Evolutionary conservation across 306 rosid genomes (phyloP), one percentile per base, ranked within the genome.

Genomic region (Cucumis cinereus): DNA sequence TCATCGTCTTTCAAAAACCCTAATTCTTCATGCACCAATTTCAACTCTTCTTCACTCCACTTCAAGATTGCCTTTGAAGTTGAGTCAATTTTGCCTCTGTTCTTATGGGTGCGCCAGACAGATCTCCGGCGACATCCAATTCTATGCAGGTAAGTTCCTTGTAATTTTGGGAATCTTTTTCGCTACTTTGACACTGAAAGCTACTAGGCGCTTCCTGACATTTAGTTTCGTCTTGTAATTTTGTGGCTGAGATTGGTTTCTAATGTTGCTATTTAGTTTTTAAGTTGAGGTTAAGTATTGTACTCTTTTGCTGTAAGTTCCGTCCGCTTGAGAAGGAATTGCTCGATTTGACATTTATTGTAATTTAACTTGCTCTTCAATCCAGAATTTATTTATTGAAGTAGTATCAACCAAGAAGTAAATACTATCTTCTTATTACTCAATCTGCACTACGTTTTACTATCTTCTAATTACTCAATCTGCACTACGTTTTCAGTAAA

Each of bases 51-150:
- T 53, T 67, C 73, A 71, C 52, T 66, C 54, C 74, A 68, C 74
- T 40, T 68, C 74, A 68, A 26, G 16, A 54, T 66, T 77, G 17
- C 45, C 53, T 67, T 36, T 69, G 74, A 30, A 66, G 47, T 64
- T 47, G 77, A 78, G 69, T 76, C 88, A 61, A n/a, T 23, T 35
- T 80, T 20, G 20, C 43, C 78, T 81, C 80, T 82, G 79, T 78
- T 77, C 80, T 23, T 58, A 93, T 91, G 98, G 96, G 96, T 67
- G 97, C 96, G 67, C 94, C 93, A 41, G 98, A 93, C 81, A 93
- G 89, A 82, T 81, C 98, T 17, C 94, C 79, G 79, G 75, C 79
- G 59, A 91, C 83, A 85, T 40, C 91, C 67, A 91, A 83, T 87
- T 91, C 98, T 87, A 88, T 93, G 97, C 97, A 93, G 97, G 98